These are phyloP conservation scores for Mortierella alpina DNA, from an alignment of 192 early-diverging fungal species.

Conservation along the genomic window DNA sequence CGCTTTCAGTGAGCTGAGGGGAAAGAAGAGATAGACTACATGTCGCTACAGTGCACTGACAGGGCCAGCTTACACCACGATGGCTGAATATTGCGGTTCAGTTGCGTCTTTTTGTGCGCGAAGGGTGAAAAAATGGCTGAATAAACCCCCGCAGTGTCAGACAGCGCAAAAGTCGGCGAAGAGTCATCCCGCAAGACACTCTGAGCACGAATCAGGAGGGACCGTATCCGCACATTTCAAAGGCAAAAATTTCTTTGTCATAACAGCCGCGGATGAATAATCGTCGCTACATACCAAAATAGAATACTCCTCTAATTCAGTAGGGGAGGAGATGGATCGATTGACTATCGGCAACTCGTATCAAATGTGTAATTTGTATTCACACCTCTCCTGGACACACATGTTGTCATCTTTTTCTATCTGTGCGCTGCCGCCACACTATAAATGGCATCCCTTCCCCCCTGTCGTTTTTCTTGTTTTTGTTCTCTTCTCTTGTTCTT, in stretches of 20 bases:
- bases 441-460: constrained; percentile 6
- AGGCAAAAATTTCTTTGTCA: too few relatives aligned
- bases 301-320: too few relatives aligned
- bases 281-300: too few relatives aligned
- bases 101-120: constrained; percentile 5
- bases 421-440: background rate
- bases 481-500: constrained; percentile 6
- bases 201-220: too few relatives aligned
- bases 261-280: too few relatives aligned
- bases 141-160: background rate
- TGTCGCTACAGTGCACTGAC: background rate
- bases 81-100: background rate
- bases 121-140: background rate
- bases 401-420: constrained; percentile 23
- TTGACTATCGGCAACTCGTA: background rate
- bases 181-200: too few relatives aligned
- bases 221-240: too few relatives aligned
- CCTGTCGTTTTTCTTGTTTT: background rate
- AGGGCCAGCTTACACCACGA: background rate
- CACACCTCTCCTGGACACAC: constrained; percentile 12
- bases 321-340: background rate
- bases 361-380: too few relatives aligned
- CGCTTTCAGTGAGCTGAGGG: too few relatives aligned
- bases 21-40: too few relatives aligned
- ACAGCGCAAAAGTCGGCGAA: background rate